Evolutionary conservation across 345 rosid genomes (phyloP), one percentile per base, ranked within the genome.

Genomic region (Eucalyptus tenuipes): DNA sequence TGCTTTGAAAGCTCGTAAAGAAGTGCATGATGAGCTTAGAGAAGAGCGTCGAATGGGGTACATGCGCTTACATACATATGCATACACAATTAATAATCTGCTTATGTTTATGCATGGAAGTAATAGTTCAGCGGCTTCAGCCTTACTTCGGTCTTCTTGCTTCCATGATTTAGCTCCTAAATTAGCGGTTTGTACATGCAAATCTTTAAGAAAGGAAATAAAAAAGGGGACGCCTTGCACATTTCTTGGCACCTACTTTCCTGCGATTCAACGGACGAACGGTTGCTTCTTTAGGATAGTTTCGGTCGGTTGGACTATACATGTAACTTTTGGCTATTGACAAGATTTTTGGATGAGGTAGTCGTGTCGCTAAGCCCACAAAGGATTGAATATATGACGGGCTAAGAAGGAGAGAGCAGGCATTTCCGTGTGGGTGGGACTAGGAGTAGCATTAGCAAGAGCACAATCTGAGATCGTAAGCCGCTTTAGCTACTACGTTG

Each of bases 261-360:
- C 44, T 71, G 81, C 13, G 25, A 1, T 33, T 37, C 4, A 33
- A 33, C 4, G 12, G 81, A 17, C 13, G 13, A 22, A 9, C 44
- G 0, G 24, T 33, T 15, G 25, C 44, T 17, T 86, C 50, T 89
- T 87, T 91, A 49, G 89, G 88, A 59, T 90, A 89, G 87, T 85
- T 88, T 66, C 82, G 87, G 92, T 91, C 90, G 71, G 37, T 10
- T 10, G 91, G 93, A 86, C 93, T 89, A 57, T 92, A 93, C 91
- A 80, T 91, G 92, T 93, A 93, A 87, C 93, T 93, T 90, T 91
- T 91, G 5, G 94, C 91, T 87, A 59, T 87, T 42, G 42, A 89
- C 91, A 11, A 93, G 90, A 88, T 88, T 64, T 87, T 8, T 92
- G 94, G 29, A 55, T 90, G 93, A 85, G 93, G 90, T 15, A 89